A percentile compares a stretch with the other conserved stretches of the same genome.
These are phyloP conservation scores for Martensiomyces pterosporus DNA, from an alignment of 192 early-diverging fungal genomes.

Conservation along the genomic window DNA sequence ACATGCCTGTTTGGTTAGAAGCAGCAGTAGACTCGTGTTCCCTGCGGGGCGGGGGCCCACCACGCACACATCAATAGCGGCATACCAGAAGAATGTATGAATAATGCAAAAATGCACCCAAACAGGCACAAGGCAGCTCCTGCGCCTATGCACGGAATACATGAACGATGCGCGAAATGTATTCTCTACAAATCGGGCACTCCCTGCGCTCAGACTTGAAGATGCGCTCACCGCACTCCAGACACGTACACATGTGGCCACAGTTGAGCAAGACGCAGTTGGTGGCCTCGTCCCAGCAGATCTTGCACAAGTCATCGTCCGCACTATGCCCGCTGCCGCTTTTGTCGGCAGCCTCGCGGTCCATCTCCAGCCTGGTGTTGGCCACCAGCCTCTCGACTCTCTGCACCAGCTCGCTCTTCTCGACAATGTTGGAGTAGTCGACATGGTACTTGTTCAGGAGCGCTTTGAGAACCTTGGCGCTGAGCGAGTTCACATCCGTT, in stretches of 20 bases:
- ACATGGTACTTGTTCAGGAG: constrained; percentile 64
- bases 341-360: constrained; percentile 33
- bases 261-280: constrained; percentile 86
- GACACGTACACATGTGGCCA: constrained; percentile 80
- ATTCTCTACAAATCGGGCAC: constrained; percentile 79
- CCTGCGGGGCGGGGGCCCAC: no score
- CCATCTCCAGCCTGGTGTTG: constrained; percentile 53
- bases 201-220: constrained; percentile 53
- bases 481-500: constrained; percentile 54
- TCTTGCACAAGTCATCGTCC: constrained; percentile 73
- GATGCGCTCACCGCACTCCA: constrained; percentile 65
- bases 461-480: constrained; percentile 64
- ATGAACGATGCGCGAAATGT: constrained; percentile 62
- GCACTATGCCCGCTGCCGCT: constrained; percentile 18
- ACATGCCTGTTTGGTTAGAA: no score
- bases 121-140: no score
- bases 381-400: constrained; percentile 62
- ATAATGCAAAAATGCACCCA: no score
- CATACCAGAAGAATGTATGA: no score
- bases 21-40: no score
- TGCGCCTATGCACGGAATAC: constrained; percentile 70
- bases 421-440: constrained; percentile 62
- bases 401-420: constrained; percentile 70
- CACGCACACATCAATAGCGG: no score
- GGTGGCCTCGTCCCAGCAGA: constrained; percentile 73